Evolutionary conservation across 164 flowering plant genomes (phyloP).

Genomic region (Stephania cephalantha): DNA sequence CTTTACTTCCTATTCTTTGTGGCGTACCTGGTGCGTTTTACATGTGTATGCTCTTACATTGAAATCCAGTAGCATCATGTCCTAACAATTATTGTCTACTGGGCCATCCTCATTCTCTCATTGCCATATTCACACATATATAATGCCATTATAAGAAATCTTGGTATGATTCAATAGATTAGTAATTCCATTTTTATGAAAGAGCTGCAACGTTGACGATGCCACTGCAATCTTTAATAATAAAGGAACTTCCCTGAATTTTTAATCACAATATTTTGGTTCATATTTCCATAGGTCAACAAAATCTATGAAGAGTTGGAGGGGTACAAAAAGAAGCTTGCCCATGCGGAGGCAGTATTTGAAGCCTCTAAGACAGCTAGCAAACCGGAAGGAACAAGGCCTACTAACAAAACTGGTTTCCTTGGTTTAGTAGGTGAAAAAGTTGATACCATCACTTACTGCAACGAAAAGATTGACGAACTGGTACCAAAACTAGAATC

Average conservation of each 20-base stretch:
- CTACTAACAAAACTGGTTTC: conserved; percentile 58
- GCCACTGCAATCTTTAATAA: neutral
- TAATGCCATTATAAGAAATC: too few species aligned
- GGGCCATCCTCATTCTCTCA: too few species aligned
- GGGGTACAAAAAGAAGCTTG: conserved; percentile 74
- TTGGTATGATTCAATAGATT: too few species aligned
- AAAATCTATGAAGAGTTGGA: conserved; percentile 67
- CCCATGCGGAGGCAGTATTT: conserved; percentile 66
- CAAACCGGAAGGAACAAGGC: conserved; percentile 59
- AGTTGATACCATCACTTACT: conserved; percentile 73
- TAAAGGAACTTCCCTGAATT: neutral
- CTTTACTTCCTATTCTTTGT: too few species aligned
- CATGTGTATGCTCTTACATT: too few species aligned
- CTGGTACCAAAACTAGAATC: conserved; percentile 57
- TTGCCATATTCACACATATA: too few species aligned
- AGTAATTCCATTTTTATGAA: too few species aligned
- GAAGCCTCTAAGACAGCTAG: conserved; percentile 39
- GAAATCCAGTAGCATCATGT: too few species aligned
- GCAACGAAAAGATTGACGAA: conserved; percentile 61
- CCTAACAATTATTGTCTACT: too few species aligned
- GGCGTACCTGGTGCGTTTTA: too few species aligned
- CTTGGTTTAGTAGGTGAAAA: conserved; percentile 71
- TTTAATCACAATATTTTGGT: neutral
- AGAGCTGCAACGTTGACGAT: too few species aligned
- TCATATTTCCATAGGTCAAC: conserved; percentile 36